These are phyloP conservation scores for Globisporangium barbulae DNA, from an alignment of 352 stramenopile species.

Conservation along the genomic window DNA sequence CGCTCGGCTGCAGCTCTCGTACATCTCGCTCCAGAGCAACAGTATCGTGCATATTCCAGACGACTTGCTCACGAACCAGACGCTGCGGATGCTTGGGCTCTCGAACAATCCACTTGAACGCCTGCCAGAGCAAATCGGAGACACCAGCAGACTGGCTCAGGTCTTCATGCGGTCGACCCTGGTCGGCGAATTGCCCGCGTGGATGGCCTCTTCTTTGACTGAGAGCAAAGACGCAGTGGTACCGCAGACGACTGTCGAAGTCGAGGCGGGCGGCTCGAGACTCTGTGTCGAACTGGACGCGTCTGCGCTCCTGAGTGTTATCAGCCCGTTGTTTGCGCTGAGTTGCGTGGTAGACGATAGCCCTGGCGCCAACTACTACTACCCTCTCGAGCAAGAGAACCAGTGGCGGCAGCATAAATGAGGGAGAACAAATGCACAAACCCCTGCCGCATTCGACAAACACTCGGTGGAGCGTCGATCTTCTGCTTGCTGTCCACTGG, in stretches of 20 bases:
- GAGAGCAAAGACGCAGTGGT: not conserved
- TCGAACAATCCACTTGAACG: slow-evolving; percentile 1
- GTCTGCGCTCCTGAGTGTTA: not conserved
- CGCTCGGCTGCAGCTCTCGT: not conserved
- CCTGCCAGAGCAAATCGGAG: not conserved
- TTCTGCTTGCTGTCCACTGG: no score
- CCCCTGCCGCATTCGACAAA: no score
- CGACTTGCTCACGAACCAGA: not conserved
- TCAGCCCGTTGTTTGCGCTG: not conserved
- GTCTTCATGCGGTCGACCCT: not conserved
- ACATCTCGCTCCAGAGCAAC: slow-evolving; percentile 4
- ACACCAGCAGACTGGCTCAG: not conserved
- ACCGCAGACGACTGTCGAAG: not conserved
- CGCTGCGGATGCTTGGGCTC: not conserved
- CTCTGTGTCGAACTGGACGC: not conserved
- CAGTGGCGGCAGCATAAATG: not conserved
- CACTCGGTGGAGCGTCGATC: no score
- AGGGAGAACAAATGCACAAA: not conserved
- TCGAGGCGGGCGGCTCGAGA: not conserved
- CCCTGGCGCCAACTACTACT: not conserved
- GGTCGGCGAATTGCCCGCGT: not conserved
- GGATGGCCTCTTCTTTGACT: not conserved
- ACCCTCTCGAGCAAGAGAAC: slow-evolving; percentile 2
- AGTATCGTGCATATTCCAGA: slow-evolving; percentile 5
- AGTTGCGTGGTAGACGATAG: not conserved